Conservation (phyloP, 257 asterid genomes). For the Solanum pimpinellifolium region DNA sequence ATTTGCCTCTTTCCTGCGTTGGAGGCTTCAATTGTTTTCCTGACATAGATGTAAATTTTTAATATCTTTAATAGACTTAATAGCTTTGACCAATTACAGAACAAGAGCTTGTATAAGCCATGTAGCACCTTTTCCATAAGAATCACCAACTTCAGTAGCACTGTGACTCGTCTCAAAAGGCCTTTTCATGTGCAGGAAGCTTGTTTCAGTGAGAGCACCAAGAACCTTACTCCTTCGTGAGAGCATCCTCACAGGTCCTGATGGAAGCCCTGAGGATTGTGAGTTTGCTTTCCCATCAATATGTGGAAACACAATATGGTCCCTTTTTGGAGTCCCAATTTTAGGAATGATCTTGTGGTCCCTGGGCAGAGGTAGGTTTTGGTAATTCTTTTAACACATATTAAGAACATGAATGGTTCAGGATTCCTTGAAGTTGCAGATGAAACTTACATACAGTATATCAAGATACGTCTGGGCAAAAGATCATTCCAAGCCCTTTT, state of each 20-base stretch:
- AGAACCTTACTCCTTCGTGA: constrained; percentile 22
- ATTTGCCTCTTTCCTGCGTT: constrained; percentile 11
- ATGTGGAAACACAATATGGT: constrained; percentile 53
- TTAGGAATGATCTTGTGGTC: constrained; percentile 39
- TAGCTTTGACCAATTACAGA: constrained; percentile 7
- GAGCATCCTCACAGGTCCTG: constrained; percentile 11
- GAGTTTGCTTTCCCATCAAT: constrained; percentile 15
- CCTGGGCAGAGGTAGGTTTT: constrained; percentile 21
- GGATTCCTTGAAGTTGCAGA: background rate
- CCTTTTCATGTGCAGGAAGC: constrained; percentile 9
- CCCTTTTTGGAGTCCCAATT: constrained; percentile 50
- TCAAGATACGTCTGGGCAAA: constrained; percentile 41
- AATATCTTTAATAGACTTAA: constrained; percentile 4
- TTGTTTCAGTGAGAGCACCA: constrained; percentile 22
- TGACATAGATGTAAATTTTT: constrained; percentile 4
- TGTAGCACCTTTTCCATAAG: constrained; percentile 8
- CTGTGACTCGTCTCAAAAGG: background rate
- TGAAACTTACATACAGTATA: constrained; percentile 55
- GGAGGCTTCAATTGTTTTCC: constrained; percentile 19
- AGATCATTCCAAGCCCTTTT: constrained; percentile 67
- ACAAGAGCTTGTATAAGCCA: constrained; percentile 1
- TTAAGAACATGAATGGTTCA: background rate
- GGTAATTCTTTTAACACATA: background rate
- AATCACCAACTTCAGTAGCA: constrained; percentile 6
- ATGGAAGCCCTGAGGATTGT: constrained; percentile 2